Conservation (phyloP, 2,329 filamentous ascomycete genomes). For the Colletotrichum sp. region DNA sequence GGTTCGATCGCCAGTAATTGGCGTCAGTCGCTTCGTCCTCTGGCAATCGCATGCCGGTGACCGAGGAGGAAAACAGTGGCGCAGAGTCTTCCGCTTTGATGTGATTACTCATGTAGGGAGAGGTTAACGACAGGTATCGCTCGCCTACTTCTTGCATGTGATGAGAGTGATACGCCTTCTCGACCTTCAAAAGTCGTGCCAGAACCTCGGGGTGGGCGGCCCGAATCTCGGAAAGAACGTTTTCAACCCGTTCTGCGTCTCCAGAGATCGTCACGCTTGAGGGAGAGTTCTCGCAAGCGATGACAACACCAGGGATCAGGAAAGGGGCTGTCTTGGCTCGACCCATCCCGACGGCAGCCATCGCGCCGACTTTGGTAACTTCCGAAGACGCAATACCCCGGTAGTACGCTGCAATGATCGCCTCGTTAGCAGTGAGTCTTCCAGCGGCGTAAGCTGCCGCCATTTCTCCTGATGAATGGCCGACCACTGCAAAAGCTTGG, state of each 20-base stretch:
- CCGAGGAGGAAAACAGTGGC: constrained; percentile 21
- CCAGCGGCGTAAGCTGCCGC: constrained; percentile 48
- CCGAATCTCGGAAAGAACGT: constrained; percentile 20
- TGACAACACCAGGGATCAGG: background rate
- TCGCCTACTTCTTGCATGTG: constrained; percentile 10
- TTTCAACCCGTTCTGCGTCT: background rate
- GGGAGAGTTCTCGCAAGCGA: constrained; percentile 2
- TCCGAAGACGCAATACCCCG: constrained; percentile 5
- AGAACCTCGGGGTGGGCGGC: background rate
- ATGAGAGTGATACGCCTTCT: constrained; percentile 5
- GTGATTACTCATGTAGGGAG: background rate
- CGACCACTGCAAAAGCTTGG: constrained; percentile 36
- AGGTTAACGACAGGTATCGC: constrained; percentile 1
- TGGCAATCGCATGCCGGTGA: constrained; percentile 26
- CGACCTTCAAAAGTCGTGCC: background rate
- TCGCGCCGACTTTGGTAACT: constrained; percentile 1
- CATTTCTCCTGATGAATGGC: constrained; percentile 50
- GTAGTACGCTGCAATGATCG: constrained; percentile 38
- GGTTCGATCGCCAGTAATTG: background rate
- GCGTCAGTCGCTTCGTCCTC: background rate
- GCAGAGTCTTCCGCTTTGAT: background rate
- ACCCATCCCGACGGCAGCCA: background rate
- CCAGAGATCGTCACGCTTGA: background rate
- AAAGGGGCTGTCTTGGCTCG: background rate
- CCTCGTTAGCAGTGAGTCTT: constrained; percentile 34